phyloP scores from a whole-genome alignment of 2,329 filamentous ascomycete genomes.

The Ustulina deusta region DNA sequence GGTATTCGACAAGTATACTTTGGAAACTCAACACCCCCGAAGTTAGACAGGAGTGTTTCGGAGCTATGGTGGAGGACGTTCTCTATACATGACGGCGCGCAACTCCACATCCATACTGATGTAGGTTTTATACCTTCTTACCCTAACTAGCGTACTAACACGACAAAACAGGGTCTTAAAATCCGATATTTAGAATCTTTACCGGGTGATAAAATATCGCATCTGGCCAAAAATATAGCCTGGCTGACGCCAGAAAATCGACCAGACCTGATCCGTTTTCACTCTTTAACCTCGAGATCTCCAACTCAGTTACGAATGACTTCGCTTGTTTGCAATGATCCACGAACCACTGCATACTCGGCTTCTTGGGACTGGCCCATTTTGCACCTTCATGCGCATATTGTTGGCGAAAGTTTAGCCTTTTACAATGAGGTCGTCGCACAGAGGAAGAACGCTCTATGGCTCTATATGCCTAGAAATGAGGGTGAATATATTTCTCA shows the following conservation, averaged over 20 bases:
- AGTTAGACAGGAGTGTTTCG: background rate
- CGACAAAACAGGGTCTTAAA: slow-evolving; percentile 5
- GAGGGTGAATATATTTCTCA: slow-evolving; percentile 11
- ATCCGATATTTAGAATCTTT: background rate
- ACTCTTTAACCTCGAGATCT: background rate
- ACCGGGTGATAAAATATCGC: background rate
- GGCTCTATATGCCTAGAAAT: slow-evolving; percentile 9
- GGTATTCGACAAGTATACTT: slow-evolving; percentile 13
- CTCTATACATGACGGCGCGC: background rate
- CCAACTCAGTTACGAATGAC: slow-evolving; percentile 4
- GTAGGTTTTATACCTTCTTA: background rate
- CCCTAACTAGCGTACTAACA: background rate
- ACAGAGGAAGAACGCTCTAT: background rate
- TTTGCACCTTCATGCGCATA: background rate
- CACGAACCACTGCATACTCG: slow-evolving; percentile 9
- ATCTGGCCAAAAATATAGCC: background rate
- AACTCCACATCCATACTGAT: background rate
- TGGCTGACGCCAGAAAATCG: background rate
- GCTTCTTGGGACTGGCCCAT: background rate
- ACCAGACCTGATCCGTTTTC: background rate
- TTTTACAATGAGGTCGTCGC: background rate
- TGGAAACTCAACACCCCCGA: background rate
- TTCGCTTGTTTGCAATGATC: slow-evolving; percentile 4
- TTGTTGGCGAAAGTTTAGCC: background rate
- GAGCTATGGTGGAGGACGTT: slow-evolving; percentile 4